Conservation (phyloP, 768 basidiomycete species). For the Leccinellum luteum region DNA sequence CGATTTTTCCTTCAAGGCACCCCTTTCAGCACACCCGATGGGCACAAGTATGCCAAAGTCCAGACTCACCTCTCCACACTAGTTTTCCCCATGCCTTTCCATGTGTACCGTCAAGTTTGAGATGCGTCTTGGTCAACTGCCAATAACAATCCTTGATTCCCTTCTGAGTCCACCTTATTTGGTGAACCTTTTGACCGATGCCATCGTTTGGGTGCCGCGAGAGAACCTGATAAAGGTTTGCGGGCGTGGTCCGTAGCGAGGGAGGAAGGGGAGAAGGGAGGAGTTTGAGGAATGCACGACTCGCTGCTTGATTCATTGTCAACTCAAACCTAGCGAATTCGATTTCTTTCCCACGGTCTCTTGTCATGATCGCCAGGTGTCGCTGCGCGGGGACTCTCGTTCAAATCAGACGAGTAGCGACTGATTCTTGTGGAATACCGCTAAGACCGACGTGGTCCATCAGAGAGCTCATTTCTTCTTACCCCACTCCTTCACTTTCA, state of each 20-base stretch:
- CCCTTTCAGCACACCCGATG: constrained; percentile 11
- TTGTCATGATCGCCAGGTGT: constrained; percentile 6
- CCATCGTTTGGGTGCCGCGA: constrained; percentile 67
- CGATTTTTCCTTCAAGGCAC: constrained; percentile 47
- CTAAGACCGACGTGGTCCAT: constrained; percentile 77
- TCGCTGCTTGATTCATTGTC: constrained; percentile 27
- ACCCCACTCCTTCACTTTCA: constrained; percentile 63
- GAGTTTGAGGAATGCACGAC: constrained; percentile 47
- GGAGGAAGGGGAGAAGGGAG: constrained; percentile 61
- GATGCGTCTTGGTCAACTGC: constrained; percentile 65
- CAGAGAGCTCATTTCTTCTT: constrained; percentile 70
- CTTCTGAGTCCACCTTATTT: constrained; percentile 71
- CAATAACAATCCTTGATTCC: constrained; percentile 68
- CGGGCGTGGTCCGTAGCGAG: constrained; percentile 52
- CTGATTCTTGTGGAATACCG: constrained; percentile 66
- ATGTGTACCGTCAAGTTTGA: constrained; percentile 72
- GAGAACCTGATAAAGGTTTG: constrained; percentile 70
- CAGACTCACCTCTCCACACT: constrained; percentile 69
- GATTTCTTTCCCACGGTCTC: constrained; percentile 12
- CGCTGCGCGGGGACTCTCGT: not conserved
- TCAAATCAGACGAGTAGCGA: constrained; percentile 23
- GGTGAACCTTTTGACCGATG: constrained; percentile 65
- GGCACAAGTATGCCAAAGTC: not conserved
- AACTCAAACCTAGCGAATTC: not conserved
- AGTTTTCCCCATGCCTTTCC: constrained; percentile 84